Evolutionary conservation across 768 basidiomycete species (phyloP).

Genomic region (Coprinellus aureogranulatus): DNA sequence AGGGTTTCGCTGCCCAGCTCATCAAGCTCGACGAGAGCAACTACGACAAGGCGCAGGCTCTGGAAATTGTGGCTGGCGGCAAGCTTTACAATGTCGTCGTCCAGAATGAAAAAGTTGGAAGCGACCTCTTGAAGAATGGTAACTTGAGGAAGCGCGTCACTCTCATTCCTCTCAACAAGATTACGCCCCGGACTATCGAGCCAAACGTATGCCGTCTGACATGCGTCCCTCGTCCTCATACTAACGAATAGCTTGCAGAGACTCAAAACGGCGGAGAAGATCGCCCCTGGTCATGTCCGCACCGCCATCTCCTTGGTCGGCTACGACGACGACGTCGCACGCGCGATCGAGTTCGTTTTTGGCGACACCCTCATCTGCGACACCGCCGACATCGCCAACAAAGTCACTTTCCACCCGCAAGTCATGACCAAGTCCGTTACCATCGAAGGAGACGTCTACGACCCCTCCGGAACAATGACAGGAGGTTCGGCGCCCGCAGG

Average conservation of each 20-base stretch:
- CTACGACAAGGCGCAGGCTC: conserved; percentile 78
- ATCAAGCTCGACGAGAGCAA: conserved; percentile 69
- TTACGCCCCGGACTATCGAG: conserved; percentile 55
- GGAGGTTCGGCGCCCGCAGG: conserved; percentile 85
- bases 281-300: conserved; percentile 79
- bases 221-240: neutral
- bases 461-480: conserved; percentile 89
- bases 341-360: conserved; percentile 92
- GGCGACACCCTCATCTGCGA: conserved; percentile 89
- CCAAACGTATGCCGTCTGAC: conserved; percentile 34
- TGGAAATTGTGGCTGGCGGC: conserved; percentile 89
- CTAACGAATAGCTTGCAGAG: conserved; percentile 48
- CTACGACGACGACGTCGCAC: conserved; percentile 75
- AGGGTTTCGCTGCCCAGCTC: conserved; percentile 89
- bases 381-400: conserved; percentile 82
- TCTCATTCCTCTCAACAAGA: conserved; percentile 92
- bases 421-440: conserved; percentile 83
- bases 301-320: conserved; percentile 87
- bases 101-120: conserved; percentile 85
- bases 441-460: conserved; percentile 92
- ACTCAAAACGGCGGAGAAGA: conserved; percentile 64
- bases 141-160: conserved; percentile 84
- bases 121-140: conserved; percentile 73
- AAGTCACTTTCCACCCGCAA: conserved; percentile 75
- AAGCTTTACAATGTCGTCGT: conserved; percentile 93